These are phyloP conservation scores for Fremontodendron californicum DNA, from an alignment of 345 rosid species.

Conservation along the genomic window DNA sequence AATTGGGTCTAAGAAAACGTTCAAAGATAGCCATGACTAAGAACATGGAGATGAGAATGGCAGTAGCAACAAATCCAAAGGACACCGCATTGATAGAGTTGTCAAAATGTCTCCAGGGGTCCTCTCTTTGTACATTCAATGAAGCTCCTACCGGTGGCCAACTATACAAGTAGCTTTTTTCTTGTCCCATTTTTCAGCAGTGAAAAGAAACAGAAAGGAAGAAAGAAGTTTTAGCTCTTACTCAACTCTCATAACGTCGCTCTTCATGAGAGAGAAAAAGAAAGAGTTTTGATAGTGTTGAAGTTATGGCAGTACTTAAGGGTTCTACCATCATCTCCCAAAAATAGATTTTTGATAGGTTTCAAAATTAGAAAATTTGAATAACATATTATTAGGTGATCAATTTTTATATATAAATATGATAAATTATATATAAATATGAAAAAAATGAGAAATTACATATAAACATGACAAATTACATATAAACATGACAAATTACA, in stretches of 20 bases:
- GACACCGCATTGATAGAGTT: too few relatives aligned
- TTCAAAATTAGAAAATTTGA: too few relatives aligned
- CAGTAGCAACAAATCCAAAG: constrained; percentile 93
- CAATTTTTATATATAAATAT: too few relatives aligned
- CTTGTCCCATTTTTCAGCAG: constrained; percentile 16
- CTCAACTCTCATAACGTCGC: constrained; percentile 23
- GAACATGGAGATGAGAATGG: constrained; percentile 94
- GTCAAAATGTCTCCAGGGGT: too few relatives aligned
- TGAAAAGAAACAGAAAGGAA: background rate
- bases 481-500: too few relatives aligned
- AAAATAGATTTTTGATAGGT: too few relatives aligned
- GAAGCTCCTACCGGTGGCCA: constrained; percentile 81
- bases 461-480: too few relatives aligned
- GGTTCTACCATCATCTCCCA: too few relatives aligned
- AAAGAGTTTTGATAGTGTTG: constrained; percentile 3
- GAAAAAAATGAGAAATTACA: too few relatives aligned
- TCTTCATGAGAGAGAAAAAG: background rate
- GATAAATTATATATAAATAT: too few relatives aligned
- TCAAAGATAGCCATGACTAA: constrained; percentile 88
- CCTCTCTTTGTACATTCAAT: constrained; percentile 40
- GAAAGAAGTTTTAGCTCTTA: background rate
- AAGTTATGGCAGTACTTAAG: constrained; percentile 21
- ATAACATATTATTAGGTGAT: too few relatives aligned
- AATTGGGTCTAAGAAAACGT: constrained; percentile 67
- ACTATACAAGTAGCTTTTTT: constrained; percentile 17